Conservation (phyloP, 257 asterid genomes). For the Fraxinus americana region DNA sequence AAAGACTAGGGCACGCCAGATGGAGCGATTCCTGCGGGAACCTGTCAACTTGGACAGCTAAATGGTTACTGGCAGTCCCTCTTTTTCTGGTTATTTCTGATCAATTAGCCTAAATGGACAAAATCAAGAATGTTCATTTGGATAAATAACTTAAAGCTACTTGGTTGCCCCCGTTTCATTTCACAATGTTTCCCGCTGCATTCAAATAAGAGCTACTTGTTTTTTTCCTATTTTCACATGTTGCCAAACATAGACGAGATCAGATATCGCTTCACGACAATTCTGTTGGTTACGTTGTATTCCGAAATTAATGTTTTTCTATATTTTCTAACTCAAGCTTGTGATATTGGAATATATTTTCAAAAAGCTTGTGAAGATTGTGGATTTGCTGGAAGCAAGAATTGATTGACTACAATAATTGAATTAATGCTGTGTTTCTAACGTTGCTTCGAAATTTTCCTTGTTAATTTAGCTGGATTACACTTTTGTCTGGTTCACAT, state of each 20-base stretch:
- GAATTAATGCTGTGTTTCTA: not conserved
- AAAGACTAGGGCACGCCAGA: constrained; percentile 90
- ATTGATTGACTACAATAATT: not conserved
- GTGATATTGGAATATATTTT: not conserved
- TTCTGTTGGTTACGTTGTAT: not conserved
- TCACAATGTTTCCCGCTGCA: not conserved
- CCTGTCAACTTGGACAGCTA: constrained; percentile 53
- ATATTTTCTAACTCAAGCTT: not conserved
- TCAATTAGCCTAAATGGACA: not conserved
- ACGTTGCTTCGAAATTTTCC: not conserved
- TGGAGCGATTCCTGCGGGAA: constrained; percentile 94
- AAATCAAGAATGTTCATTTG: not conserved
- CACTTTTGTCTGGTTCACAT: not conserved
- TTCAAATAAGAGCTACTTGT: constrained; percentile 22
- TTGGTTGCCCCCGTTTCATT: not conserved
- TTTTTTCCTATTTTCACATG: not conserved
- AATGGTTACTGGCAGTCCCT: not conserved
- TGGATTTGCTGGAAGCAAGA: not conserved
- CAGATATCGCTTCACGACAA: not conserved
- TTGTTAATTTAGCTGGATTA: not conserved
- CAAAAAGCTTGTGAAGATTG: not conserved
- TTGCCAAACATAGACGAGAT: not conserved
- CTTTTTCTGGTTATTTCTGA: not conserved
- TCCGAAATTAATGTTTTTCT: not conserved
- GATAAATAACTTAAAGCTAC: not conserved